Percentiles rank a stretch among this genome's conserved stretches.
phyloP scores from a whole-genome alignment of 2,329 filamentous ascomycete species.

The Delphinella strobiligena region DNA sequence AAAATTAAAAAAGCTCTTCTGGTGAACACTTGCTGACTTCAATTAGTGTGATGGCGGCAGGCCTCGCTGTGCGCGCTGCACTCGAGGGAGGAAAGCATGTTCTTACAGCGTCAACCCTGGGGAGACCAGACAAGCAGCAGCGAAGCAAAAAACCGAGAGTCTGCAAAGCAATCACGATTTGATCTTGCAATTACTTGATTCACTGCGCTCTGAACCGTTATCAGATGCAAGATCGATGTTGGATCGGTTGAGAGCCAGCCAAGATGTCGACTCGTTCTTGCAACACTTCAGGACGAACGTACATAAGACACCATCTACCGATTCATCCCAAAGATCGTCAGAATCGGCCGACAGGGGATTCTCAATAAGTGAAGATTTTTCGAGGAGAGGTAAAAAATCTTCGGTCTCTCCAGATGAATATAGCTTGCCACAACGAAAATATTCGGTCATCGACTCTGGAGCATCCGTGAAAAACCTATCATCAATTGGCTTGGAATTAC shows the following conservation, averaged over 20 bases:
- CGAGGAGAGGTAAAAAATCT: too few species aligned
- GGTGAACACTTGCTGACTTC: not conserved
- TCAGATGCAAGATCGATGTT: not conserved
- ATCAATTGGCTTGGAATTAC: not conserved
- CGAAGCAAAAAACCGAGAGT: not conserved
- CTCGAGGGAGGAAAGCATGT: not conserved
- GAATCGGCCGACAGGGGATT: too few species aligned
- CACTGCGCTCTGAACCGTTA: not conserved
- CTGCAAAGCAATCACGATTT: not conserved
- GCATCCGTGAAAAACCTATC: too few species aligned
- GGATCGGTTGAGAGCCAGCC: not conserved
- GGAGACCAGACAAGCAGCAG: not conserved
- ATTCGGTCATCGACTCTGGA: too few species aligned
- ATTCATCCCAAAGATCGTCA: not conserved
- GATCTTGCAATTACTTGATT: not conserved
- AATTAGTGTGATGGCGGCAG: not conserved
- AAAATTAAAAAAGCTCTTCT: not conserved
- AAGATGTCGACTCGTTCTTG: not conserved
- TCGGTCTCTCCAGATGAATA: too few species aligned
- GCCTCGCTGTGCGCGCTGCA: not conserved
- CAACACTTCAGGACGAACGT: not conserved
- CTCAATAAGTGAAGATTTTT: too few species aligned
- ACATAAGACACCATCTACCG: not conserved
- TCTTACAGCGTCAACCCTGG: not conserved
- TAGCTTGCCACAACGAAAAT: too few species aligned